Evolutionary conservation across 768 basidiomycete species (phyloP), one percentile per base, ranked within the genome.

Genomic region (Xanthoconium purpureum): DNA sequence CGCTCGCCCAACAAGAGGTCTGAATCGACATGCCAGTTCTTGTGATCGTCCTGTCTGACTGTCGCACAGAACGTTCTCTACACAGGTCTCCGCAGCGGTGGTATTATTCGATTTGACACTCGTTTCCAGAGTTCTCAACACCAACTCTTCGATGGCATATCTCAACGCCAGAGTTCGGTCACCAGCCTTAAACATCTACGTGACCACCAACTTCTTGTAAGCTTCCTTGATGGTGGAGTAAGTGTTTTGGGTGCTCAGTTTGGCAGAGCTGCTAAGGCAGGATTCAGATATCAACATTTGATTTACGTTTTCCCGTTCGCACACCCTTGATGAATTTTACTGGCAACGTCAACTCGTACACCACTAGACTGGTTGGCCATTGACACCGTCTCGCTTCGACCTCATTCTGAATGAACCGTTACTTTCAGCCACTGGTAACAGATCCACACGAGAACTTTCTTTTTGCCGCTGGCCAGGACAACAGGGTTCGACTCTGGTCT

Each of bases 381-480:
- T 28, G 6, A 40, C 44, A 12, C 45, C 14, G 8, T 43, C 47
- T 33, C 29, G 17, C 51, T n/a, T 10, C 17, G 7, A 43, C 17
- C 52, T 37, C 28, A 30, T 18, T 47, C 58, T 39, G 14, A 24
- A 50, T 14, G 17, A 65, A 59, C 12, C n/a, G 28, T 52, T 48
- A 20, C 40, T 43, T 45, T 29, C 62, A 91, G 89, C 88, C 88
- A 6, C 74, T 89, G 7, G 73, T 80, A 1, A 63, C 82, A 17
- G 87, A 89, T 59, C 79, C 83, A 0, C 57, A 68, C 9, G 76
- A 85, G 47, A 74, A 81, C 30, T 79, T 85, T 48, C 64, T 92
- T 17, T 88, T 88, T 56, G 84, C 85, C 10, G 85, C 85, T 0
- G 88, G 88, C 11, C 79, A 84, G 58, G 89, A 92, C 68, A 59